Evolutionary conservation across 208 protist genomes (phyloP).

Genomic region (Acanthamoeba castellanii): DNA sequence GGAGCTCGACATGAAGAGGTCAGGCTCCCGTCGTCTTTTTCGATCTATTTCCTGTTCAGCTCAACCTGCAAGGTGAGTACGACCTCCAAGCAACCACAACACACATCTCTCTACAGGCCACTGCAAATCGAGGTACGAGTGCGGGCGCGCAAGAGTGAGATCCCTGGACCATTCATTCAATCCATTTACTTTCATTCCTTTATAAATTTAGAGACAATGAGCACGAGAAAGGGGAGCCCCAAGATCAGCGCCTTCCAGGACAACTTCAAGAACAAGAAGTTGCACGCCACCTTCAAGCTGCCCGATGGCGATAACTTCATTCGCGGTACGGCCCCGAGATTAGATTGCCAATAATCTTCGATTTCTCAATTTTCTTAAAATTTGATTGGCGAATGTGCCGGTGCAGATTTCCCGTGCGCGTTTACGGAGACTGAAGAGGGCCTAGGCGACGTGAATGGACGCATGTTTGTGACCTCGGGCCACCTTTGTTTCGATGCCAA

Average conservation of each 20-base stretch:
- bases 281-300: neutral
- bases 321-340: neutral
- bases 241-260: neutral
- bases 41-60: no score
- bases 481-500: constrained; percentile 23
- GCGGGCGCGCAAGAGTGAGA: neutral
- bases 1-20: no score
- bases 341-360: neutral
- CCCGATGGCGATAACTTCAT: neutral
- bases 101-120: no score
- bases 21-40: no score
- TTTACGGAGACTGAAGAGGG: neutral
- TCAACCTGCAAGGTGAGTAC: no score
- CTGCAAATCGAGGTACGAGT: no score
- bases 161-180: neutral
- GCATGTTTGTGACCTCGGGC: constrained; percentile 5
- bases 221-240: neutral
- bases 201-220: neutral
- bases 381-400: neutral
- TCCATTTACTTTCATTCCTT: neutral
- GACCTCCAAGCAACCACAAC: no score
- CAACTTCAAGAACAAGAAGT: constrained; percentile 45
- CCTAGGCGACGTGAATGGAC: neutral
- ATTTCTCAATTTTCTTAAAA: neutral
- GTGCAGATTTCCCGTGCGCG: neutral